A percentile compares a stretch with the other conserved stretches of the same genome.
These are phyloP conservation scores for Lactarius trivialis DNA, from an alignment of 768 basidiomycete species.

Conservation along the genomic window DNA sequence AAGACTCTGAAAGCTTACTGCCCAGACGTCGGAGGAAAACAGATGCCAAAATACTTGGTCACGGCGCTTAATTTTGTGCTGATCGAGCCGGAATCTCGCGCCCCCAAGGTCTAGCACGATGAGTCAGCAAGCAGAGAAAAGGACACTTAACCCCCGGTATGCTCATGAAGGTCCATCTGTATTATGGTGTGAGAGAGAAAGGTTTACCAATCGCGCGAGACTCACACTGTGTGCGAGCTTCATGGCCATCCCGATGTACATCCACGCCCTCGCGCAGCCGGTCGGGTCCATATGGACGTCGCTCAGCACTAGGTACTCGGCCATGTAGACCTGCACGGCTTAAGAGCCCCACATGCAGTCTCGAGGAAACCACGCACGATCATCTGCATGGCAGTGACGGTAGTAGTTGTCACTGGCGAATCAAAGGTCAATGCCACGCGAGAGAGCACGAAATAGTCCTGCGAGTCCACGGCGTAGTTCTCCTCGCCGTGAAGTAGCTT, in stretches of 20 bases:
- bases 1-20: constrained; percentile 34
- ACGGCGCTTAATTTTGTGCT: constrained; percentile 40
- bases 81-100: constrained; percentile 51
- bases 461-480: constrained; percentile 46
- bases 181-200: neutral
- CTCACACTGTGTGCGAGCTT: constrained; percentile 55
- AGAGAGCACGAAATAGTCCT: constrained; percentile 57
- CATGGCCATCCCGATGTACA: constrained; percentile 52
- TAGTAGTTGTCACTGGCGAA: constrained; percentile 44
- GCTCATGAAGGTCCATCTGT: constrained; percentile 49
- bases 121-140: constrained; percentile 16
- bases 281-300: constrained; percentile 40
- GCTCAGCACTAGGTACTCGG: constrained; percentile 48
- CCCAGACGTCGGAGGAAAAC: constrained; percentile 56
- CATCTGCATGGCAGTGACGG: constrained; percentile 47
- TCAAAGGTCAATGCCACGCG: constrained; percentile 45
- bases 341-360: constrained; percentile 22
- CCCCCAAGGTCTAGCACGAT: constrained; percentile 47
- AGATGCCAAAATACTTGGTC: constrained; percentile 61
- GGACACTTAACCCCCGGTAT: neutral
- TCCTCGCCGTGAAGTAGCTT: constrained; percentile 51
- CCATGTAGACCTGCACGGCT: constrained; percentile 34
- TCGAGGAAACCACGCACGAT: constrained; percentile 38
- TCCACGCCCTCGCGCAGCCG: constrained; percentile 45
- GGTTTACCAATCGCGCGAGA: constrained; percentile 18